Conservation (phyloP, 1,139 yeast genomes). For the Spencermartinsiella ligniputridi region DNA sequence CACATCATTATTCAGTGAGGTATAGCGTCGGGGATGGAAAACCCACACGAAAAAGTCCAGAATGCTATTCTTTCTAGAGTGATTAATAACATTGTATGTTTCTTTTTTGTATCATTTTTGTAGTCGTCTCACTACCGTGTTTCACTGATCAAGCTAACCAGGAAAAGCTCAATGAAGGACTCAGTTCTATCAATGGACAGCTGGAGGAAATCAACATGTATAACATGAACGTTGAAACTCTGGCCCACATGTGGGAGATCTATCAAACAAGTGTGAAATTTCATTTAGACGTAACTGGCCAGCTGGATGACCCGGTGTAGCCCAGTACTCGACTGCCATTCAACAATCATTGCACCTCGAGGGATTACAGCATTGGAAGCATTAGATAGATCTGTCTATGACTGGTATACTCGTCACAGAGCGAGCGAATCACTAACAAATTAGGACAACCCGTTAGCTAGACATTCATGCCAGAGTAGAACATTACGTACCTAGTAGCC, state of each 20-base stretch:
- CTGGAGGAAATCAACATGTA: conserved; percentile 60
- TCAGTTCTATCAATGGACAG: conserved; percentile 56
- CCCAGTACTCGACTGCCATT: not conserved
- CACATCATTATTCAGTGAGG: no score
- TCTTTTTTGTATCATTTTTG: not conserved
- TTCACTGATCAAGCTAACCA: conserved; percentile 8
- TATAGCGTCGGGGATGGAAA: no score
- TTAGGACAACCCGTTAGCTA: no score
- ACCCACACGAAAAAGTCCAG: conserved; percentile 86
- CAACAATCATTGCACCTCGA: not conserved
- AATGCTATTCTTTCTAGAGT: conserved; percentile 73
- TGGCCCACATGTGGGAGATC: conserved; percentile 79
- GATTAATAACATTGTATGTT: conserved; percentile 57
- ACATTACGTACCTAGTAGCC: no score
- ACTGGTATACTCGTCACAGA: no score
- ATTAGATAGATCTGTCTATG: no score
- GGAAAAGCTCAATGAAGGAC: conserved; percentile 71
- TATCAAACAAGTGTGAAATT: conserved; percentile 68
- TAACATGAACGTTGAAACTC: conserved; percentile 66
- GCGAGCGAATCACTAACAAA: no score
- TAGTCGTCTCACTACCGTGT: not conserved
- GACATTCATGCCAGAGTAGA: no score
- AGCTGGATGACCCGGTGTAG: conserved; percentile 48
- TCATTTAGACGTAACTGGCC: conserved; percentile 68
- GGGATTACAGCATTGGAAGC: no score